Conservation (phyloP, 345 rosid species). For the Anastatica hierochuntica region DNA sequence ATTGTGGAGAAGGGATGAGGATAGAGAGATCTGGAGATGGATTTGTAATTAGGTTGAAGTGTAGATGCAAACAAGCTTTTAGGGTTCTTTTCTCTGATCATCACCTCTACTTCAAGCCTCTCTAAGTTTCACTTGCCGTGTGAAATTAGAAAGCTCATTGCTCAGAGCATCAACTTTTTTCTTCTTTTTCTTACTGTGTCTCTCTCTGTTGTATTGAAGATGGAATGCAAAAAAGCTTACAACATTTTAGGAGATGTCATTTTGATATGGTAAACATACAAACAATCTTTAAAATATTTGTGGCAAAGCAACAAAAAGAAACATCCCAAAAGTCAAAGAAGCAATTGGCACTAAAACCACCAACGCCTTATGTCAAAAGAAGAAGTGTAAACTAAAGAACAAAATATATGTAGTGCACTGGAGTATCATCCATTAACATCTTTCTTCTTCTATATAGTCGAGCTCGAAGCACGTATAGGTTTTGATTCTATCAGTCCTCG, state of each 20-base stretch:
- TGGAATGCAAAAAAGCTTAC: no score
- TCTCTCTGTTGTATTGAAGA: neutral
- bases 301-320: neutral
- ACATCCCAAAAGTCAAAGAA: neutral
- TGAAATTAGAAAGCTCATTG: no score
- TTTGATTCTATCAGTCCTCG: slow-evolving; percentile 32
- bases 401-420: slow-evolving; percentile 12
- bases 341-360: slow-evolving; percentile 13
- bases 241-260: no score
- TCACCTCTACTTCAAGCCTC: slow-evolving; percentile 25
- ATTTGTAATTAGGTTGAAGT: slow-evolving; percentile 22
- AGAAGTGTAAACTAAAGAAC: slow-evolving; percentile 13
- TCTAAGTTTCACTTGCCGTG: neutral
- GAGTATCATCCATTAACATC: slow-evolving; percentile 18
- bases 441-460: slow-evolving; percentile 18
- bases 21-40: slow-evolving; percentile 32
- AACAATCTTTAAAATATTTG: neutral
- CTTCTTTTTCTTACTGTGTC: neutral
- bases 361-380: slow-evolving; percentile 8
- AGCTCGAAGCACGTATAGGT: neutral
- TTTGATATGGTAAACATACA: no score
- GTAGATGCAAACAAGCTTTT: slow-evolving; percentile 20
- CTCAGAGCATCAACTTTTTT: neutral
- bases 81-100: slow-evolving; percentile 23
- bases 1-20: slow-evolving; percentile 27